Base-by-base conservation (phyloP, 805 yeast genomes). In the Pichia rugopelliculosa region DNA sequence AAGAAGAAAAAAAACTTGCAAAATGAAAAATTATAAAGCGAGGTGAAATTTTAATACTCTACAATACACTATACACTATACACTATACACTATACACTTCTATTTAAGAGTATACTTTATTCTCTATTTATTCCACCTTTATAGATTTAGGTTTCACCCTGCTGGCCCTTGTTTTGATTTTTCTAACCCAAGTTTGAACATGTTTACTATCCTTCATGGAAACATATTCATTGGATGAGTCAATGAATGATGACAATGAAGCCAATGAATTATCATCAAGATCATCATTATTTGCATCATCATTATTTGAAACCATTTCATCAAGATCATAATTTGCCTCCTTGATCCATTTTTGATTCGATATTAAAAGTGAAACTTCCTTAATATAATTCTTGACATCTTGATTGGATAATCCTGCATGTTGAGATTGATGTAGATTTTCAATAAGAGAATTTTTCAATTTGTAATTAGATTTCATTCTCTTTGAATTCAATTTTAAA, bases 301-400 rank as follows among this genome's bases (percentile, higher is more conserved):
- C 23, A 40, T 53, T 56, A 30, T 10, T n/a, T 3, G n/a, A 18
- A 2, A 30, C 10, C 34, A 30, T 30, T 6, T 30, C 34, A 30
- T 30, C 34, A 30, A 30, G 34, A 18, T 51, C 49, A 34, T 84
- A 59, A 20, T 39, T 42, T 3, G 53, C 51, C 24, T 75, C 77
- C 33, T 75, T 68, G 45, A 78, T 72, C 91, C 95, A 85, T 38
- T 75, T 71, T 51, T 76, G 80, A 41, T 76, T 76, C 25, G 72
- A 70, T 33, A 84, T 70, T 47, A 82, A 61, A 39, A 73, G 76
- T 39, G 73, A 73, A 0, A 81, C 79, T 23, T 81, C 62, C 13
- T 68, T 73, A 15, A 77, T 65, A 75, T 85, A 80, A 18, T 72
- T 68, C 17, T 68, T 62, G 47, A 84, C 62, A 36, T 79, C 83